Base-by-base conservation (phyloP, 2,329 filamentous ascomycete genomes). In the Bipolaris bicolor region DNA sequence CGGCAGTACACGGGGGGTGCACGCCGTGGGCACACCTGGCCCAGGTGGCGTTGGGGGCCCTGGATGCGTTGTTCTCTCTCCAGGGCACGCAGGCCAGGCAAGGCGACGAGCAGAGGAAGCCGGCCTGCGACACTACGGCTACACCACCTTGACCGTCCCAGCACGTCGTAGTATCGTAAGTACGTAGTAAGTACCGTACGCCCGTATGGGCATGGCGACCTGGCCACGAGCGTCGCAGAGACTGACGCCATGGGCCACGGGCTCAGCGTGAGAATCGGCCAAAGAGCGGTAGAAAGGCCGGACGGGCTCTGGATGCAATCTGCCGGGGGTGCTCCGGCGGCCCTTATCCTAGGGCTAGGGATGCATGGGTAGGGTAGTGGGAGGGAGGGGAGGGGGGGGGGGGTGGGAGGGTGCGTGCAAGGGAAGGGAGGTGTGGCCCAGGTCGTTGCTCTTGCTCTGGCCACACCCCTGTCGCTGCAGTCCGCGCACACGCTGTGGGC, bases 241-340 rank as follows among this genome's bases (percentile, higher is more conserved):
- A 57, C 55, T 53, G 33, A 36, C 20, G 40, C 49, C 41, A 37
- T 44, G 37, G 49, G 11, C 36, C 24, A 24, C 37, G 40, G 51
- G 33, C 36, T 24, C 39, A 41, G 44, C 29, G 44, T 31, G n/a
- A 16, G 13, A n/a, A 43, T 53, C 51, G 48, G 57, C 44, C 53
- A 52, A 48, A 57, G 53, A 40, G 45, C 48, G 52, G 53, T 52
- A 53, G 41, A 57, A 52, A 57, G 57, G 49, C 57, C 60, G 64
- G 58, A 58, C 60, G 52, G 46, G 53, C 58, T 48, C 45, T 54
- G 52, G 54, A 54, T 59, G 64, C 61, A 64, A 61, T 62, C 59
- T 68, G 64, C 64, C 66, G 66, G 64, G 57, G 60, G 60, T 45
- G 57, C 31, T 61, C 62, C 63, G 66, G 57, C 52, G 58, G 48